Conservation (phyloP, 2,329 filamentous ascomycete species). For the Phialophora chinensis region DNA sequence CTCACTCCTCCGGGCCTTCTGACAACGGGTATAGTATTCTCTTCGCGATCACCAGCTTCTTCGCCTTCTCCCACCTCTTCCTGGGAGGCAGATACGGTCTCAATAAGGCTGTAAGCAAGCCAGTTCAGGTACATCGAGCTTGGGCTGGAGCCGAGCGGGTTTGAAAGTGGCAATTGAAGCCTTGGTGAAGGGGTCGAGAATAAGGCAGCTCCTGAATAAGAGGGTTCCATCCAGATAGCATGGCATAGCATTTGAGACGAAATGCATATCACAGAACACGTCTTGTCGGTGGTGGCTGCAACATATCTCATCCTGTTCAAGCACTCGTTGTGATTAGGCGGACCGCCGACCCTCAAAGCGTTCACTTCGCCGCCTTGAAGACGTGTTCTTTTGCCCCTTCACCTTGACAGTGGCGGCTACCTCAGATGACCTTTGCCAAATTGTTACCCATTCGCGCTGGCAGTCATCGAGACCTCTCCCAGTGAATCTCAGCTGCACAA, state of each 20-base stretch:
- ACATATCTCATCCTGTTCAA: background rate
- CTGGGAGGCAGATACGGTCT: slow-evolving; percentile 30
- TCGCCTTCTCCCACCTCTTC: slow-evolving; percentile 35
- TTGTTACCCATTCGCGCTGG: background rate
- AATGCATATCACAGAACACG: background rate
- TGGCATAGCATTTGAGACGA: background rate
- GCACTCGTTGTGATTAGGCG: background rate
- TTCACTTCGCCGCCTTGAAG: background rate
- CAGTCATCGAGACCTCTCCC: background rate
- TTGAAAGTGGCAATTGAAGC: background rate
- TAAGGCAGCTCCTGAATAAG: background rate
- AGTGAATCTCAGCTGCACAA: background rate
- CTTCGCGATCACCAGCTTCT: slow-evolving; percentile 28
- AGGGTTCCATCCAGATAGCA: background rate
- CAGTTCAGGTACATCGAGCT: slow-evolving; percentile 17
- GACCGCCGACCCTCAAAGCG: background rate
- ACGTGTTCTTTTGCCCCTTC: background rate
- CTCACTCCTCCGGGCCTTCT: background rate
- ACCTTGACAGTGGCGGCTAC: background rate
- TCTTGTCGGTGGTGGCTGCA: background rate
- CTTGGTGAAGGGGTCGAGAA: background rate
- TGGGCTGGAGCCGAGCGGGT: slow-evolving; percentile 31
- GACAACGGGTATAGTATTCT: slow-evolving; percentile 21
- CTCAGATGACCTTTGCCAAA: background rate
- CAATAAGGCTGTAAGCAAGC: slow-evolving; percentile 15